Evolutionary conservation across 1,139 yeast genomes (phyloP).

Genomic region (Protomyces pachydermus): DNA sequence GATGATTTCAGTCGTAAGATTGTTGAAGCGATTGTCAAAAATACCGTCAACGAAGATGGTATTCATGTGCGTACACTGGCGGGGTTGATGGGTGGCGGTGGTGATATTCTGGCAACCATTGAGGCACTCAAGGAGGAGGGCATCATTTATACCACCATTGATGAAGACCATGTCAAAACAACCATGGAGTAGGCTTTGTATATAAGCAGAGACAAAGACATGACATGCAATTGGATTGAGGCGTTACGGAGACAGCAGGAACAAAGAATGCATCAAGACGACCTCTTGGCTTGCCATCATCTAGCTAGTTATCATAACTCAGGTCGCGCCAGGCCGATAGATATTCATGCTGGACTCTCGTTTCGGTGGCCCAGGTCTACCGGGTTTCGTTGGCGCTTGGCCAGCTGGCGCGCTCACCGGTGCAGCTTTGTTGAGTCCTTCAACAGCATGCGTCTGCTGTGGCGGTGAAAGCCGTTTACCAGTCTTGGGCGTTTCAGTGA

Average conservation of each 20-base stretch:
- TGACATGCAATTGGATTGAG: not conserved
- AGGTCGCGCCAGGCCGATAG: not conserved
- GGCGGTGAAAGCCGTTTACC: not conserved
- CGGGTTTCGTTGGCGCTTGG: too few relatives aligned
- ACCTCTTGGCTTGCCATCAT: not conserved
- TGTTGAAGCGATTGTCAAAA: constrained; percentile 28
- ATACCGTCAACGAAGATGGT: constrained; percentile 31
- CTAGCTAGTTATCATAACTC: not conserved
- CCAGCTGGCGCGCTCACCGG: not conserved
- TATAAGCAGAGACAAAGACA: not conserved
- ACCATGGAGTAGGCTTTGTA: constrained; percentile 9
- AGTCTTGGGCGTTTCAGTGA: not conserved
- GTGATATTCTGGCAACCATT: constrained; percentile 13
- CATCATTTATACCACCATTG: constrained; percentile 33
- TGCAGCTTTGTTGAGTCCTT: not conserved
- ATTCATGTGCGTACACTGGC: constrained; percentile 30
- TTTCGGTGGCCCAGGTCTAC: not conserved
- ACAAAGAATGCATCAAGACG: not conserved
- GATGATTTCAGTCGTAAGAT: constrained; percentile 30
- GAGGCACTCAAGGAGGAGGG: constrained; percentile 32
- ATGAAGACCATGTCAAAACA: constrained; percentile 32
- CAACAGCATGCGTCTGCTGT: not conserved
- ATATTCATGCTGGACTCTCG: not conserved
- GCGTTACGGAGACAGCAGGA: too few relatives aligned
- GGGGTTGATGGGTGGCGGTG: constrained; percentile 24